Percentiles rank a stretch among this genome's conserved stretches.
These are phyloP conservation scores for Hylodesmum podocarpum DNA, from an alignment of 306 rosid species.

Conservation along the genomic window DNA sequence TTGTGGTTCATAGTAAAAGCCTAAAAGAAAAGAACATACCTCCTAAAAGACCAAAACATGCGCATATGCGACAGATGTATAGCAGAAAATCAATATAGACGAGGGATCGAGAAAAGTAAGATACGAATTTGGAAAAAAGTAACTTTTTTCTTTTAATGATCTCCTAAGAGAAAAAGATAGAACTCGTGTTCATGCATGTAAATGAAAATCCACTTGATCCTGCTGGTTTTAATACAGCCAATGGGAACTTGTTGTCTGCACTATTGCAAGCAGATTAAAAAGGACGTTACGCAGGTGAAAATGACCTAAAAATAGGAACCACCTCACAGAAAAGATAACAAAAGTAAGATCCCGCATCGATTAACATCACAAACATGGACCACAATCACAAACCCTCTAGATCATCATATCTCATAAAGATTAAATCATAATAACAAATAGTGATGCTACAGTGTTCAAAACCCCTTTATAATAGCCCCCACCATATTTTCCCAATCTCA, in stretches of 20 bases:
- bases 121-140: neutral
- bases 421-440: conserved; percentile 10
- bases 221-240: conserved; percentile 23
- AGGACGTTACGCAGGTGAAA: conserved; percentile 14
- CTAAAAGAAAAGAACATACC: neutral
- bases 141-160: conserved; percentile 9
- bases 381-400: conserved; percentile 23
- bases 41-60: neutral
- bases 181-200: neutral
- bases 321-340: conserved; percentile 5
- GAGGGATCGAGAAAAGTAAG: neutral
- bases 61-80: neutral
- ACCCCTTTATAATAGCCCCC: conserved; percentile 23
- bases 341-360: neutral
- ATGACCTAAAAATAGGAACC: conserved; percentile 8
- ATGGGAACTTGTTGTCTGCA: conserved; percentile 31
- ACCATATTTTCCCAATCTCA: conserved; percentile 9
- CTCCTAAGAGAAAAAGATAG: neutral
- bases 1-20: neutral
- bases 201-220: neutral
- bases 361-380: conserved; percentile 30
- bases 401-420: conserved; percentile 29
- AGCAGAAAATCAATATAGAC: neutral
- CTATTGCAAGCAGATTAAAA: conserved; percentile 17
- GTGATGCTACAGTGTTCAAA: conserved; percentile 11